Base-by-base conservation (phyloP, 768 basidiomycete species). In the Chiua virens region DNA sequence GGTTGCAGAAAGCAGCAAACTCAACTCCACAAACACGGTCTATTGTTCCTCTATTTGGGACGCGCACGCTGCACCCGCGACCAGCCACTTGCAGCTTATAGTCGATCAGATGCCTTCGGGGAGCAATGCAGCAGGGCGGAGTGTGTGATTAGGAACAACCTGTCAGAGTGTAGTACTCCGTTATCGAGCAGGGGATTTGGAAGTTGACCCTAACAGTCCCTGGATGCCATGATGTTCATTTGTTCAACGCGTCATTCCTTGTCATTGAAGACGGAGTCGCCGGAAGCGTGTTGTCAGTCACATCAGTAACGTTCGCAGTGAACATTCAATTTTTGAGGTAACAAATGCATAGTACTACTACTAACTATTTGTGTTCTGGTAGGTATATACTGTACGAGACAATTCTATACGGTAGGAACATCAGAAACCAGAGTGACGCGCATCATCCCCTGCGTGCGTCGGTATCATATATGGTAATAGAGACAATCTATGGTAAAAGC, bases 401-500 rank as follows among this genome's bases (percentile, higher is more conserved):
- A 17, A 32, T 22, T 47, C 44, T 37, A 47, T 43, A 35, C 13
- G 27, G 44, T 30, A 18, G 13, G 32, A 14, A n/a, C n/a, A 30
- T 35, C 36, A 23, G 30, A 20, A 45, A 47, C 38, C 28, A 58
- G 28, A 45, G 17, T 27, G 49, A 42, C 47, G 28, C 37, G 22
- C 45, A 32, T 20, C 17, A 14, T 32, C 28, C 38, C 34, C 15
- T 34, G 20, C 50, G 50, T 44, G 39, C 22, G 47, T 39, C 21
- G 47, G 34, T 49, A 50, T 57, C 50, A 52, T 49, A 42, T 61
- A 58, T 46, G 21, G 36, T 55, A 55, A 50, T 47, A 55, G 15
- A 52, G 52, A 20, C 28, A 46, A 8, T 52, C 23, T 61, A 52
- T 15, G 40, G 42, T 62, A 62, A 42, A 48, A 22, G 34, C 40